phyloP scores from a whole-genome alignment of 2,329 filamentous ascomycete species.

The Arthrobotrys sinensis region DNA sequence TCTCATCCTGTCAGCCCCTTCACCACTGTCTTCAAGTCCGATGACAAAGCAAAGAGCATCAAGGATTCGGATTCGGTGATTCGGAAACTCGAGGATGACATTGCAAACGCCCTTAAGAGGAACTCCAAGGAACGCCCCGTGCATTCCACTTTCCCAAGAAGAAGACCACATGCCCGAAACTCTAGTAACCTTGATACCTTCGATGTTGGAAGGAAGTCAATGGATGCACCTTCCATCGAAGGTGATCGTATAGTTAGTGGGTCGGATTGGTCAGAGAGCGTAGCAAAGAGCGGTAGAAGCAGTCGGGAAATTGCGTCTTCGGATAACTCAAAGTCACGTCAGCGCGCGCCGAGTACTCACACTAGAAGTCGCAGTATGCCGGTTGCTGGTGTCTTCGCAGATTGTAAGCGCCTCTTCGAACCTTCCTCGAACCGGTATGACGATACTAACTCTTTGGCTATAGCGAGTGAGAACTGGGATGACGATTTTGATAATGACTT shows the following conservation, averaged over 20 bases:
- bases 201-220: constrained; percentile 52
- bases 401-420: constrained; percentile 44
- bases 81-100: constrained; percentile 52
- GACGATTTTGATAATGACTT: constrained; percentile 79
- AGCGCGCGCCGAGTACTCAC: constrained; percentile 58
- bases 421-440: background rate
- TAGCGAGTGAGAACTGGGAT: constrained; percentile 84
- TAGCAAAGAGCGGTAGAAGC: constrained; percentile 54
- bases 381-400: constrained; percentile 59
- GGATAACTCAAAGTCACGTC: constrained; percentile 54
- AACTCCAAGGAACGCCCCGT: constrained; percentile 58
- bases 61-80: constrained; percentile 54
- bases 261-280: constrained; percentile 59
- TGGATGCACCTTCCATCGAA: constrained; percentile 57
- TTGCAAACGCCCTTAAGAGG: constrained; percentile 55
- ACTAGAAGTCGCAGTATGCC: constrained; percentile 60
- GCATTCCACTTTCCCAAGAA: constrained; percentile 55
- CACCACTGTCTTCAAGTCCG: constrained; percentile 41
- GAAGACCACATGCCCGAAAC: constrained; percentile 55
- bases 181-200: constrained; percentile 59
- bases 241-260: constrained; percentile 57
- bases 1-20: constrained; percentile 59
- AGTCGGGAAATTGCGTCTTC: constrained; percentile 57
- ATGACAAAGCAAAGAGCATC: constrained; percentile 34
- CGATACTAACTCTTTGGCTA: constrained; percentile 32